Evolutionary conservation across 768 basidiomycete genomes (phyloP).

Genomic region (Macrolepiota dolichaula): DNA sequence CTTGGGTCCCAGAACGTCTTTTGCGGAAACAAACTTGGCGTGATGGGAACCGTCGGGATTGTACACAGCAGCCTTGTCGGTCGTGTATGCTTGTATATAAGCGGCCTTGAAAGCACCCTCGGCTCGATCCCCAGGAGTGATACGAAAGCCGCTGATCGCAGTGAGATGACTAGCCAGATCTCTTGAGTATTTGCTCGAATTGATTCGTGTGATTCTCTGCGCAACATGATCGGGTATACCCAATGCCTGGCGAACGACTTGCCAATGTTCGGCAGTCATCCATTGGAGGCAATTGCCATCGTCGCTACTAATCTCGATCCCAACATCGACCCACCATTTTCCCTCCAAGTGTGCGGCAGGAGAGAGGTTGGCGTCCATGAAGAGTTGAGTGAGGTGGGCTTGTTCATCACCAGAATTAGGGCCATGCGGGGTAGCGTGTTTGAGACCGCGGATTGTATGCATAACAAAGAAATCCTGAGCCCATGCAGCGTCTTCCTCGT

Average conservation of each 20-base stretch:
- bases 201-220: constrained; percentile 2
- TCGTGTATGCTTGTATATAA: constrained; percentile 17
- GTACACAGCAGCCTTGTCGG: constrained; percentile 17
- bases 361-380: too few relatives aligned
- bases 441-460: too few relatives aligned
- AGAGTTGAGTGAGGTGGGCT: too few relatives aligned
- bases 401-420: too few relatives aligned
- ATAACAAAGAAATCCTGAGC: too few relatives aligned
- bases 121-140: too few relatives aligned
- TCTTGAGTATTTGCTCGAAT: constrained; percentile 11
- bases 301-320: constrained; percentile 15
- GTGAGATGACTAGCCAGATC: too few relatives aligned
- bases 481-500: constrained; percentile 3
- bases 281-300: constrained; percentile 14
- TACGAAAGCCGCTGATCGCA: too few relatives aligned
- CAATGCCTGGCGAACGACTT: not conserved
- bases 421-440: constrained; percentile 4
- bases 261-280: not conserved
- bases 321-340: constrained; percentile 21
- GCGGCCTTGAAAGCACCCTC: constrained; percentile 3
- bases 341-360: too few relatives aligned
- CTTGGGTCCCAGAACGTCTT: not conserved
- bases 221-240: not conserved
- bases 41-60: constrained; percentile 8
- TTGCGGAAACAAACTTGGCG: constrained; percentile 1